These are phyloP conservation scores for Solanum medicagineum DNA, from an alignment of 257 asterid genomes.

Conservation along the genomic window DNA sequence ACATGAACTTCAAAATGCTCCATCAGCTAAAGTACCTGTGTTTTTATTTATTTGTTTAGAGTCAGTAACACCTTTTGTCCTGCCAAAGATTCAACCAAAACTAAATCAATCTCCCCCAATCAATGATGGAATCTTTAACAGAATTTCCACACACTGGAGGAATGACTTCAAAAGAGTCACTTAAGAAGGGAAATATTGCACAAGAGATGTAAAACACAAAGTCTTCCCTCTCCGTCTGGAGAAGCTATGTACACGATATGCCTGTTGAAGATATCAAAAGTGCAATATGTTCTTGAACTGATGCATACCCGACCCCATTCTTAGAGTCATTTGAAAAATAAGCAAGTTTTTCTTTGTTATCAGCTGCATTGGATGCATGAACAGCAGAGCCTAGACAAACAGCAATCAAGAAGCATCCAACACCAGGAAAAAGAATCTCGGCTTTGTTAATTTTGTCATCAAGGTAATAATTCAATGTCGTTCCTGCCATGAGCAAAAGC, in stretches of 20 bases:
- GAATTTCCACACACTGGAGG: not conserved
- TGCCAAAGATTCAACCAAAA: not conserved
- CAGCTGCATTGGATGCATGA: slow-evolving; percentile 73
- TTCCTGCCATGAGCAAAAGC: slow-evolving; percentile 32
- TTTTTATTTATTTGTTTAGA: not conserved
- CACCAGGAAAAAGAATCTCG: slow-evolving; percentile 93
- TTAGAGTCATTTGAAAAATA: slow-evolving; percentile 14
- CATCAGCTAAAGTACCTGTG: not conserved
- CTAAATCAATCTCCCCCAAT: not conserved
- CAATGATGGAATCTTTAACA: not conserved
- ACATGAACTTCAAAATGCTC: not conserved
- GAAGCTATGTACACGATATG: not conserved
- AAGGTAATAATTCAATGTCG: slow-evolving; percentile 76
- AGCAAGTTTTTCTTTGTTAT: slow-evolving; percentile 60
- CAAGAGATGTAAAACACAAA: not conserved
- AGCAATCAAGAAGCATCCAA: slow-evolving; percentile 84
- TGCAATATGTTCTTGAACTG: not conserved
- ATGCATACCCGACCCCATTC: slow-evolving; percentile 25
- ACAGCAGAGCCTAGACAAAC: slow-evolving; percentile 78
- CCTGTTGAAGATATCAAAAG: not conserved
- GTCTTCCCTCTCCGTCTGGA: not conserved
- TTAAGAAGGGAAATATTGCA: not conserved
- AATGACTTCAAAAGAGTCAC: not conserved
- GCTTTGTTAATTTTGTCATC: slow-evolving; percentile 86
- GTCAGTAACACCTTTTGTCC: not conserved